Evolutionary conservation across 164 flowering plant species (phyloP).

Genomic region (Chimonanthus praecox): DNA sequence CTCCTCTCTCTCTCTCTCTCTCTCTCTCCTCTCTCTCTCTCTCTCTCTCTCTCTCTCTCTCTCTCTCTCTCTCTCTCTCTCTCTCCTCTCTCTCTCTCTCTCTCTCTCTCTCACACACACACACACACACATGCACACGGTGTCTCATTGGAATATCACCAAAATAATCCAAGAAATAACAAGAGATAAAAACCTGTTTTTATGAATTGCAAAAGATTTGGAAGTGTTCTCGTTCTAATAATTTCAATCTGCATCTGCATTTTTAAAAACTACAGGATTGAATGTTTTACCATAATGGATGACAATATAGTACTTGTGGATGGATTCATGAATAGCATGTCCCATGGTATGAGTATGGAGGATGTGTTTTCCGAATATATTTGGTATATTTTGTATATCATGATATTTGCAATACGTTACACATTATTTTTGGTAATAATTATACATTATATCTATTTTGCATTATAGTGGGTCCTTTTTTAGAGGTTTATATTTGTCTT

Average conservation of each 20-base stretch:
- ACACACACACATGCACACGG: no score
- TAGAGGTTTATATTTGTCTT: no score
- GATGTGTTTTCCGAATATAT: no score
- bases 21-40: background rate
- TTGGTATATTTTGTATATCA: background rate
- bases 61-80: background rate
- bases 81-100: background rate
- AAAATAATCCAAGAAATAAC: background rate
- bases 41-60: background rate
- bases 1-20: background rate
- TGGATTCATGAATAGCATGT: background rate
- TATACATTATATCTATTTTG: no score
- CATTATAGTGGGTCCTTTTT: no score
- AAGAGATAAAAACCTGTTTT: background rate
- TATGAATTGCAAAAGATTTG: background rate
- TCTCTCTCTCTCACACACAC: no score
- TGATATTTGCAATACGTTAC: no score
- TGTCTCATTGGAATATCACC: background rate
- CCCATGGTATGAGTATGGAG: background rate
- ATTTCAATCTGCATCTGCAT: background rate
- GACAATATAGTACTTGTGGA: background rate
- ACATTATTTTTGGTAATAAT: no score
- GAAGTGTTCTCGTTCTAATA: background rate
- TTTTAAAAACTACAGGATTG: background rate
- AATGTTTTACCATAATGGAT: background rate